Percentiles rank a stretch among this genome's conserved stretches.
phyloP scores from a whole-genome alignment of 305 asterid species.

The Plantago lanceolata region DNA sequence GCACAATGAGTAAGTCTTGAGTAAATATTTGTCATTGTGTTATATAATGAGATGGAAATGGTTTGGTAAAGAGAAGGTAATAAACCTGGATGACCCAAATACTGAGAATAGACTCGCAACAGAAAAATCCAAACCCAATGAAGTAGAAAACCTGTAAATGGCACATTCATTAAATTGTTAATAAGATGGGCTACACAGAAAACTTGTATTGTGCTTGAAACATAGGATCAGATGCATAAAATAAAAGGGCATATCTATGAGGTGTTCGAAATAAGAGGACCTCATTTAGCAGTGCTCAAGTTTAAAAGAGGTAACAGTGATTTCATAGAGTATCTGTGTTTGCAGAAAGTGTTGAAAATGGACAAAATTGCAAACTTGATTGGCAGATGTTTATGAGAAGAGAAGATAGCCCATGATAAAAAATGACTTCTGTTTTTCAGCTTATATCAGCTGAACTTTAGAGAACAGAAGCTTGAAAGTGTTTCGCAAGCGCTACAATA shows the following conservation, averaged over 20 bases:
- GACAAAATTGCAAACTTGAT: too few relatives aligned
- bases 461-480: not conserved
- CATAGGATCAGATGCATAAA: not conserved
- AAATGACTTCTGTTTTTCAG: not conserved
- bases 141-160: constrained; percentile 68
- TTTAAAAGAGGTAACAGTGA: too few relatives aligned
- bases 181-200: not conserved
- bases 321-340: too few relatives aligned
- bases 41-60: not conserved
- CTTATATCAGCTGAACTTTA: not conserved
- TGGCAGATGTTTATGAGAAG: too few relatives aligned
- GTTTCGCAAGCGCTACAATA: too few relatives aligned
- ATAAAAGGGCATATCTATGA: too few relatives aligned
- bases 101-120: constrained; percentile 74
- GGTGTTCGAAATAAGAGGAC: too few relatives aligned
- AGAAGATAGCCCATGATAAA: not conserved
- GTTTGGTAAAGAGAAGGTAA: not conserved
- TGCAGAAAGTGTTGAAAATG: too few relatives aligned
- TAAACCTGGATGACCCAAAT: constrained; percentile 87
- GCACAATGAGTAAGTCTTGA: constrained; percentile 24
- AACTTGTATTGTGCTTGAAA: not conserved
- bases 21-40: not conserved
- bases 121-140: constrained; percentile 83
- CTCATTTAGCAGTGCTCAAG: too few relatives aligned
- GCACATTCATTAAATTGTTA: not conserved